These are phyloP conservation scores for Sclerospora graminicola DNA, from an alignment of 352 stramenopile genomes.

Conservation along the genomic window DNA sequence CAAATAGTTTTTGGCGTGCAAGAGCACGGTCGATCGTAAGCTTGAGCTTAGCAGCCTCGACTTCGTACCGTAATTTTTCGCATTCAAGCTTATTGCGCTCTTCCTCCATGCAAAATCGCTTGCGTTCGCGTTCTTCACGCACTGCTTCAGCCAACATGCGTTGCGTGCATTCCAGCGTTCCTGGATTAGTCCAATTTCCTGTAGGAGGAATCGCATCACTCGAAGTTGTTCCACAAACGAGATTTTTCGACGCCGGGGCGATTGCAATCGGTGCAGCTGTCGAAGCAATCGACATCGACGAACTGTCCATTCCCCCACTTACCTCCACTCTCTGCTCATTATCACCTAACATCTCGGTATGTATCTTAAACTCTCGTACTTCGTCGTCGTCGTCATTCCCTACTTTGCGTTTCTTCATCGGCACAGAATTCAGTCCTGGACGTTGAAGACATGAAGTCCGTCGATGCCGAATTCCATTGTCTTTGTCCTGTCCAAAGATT, in stretches of 20 bases:
- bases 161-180: constrained; percentile 38
- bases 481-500: constrained; percentile 33
- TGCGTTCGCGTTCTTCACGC: constrained; percentile 57
- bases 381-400: constrained; percentile 2
- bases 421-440: neutral
- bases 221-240: constrained; percentile 2
- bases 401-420: constrained; percentile 10
- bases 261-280: neutral
- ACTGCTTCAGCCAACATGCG: constrained; percentile 37
- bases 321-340: constrained; percentile 1
- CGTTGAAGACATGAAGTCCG: constrained; percentile 18
- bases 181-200: constrained; percentile 15
- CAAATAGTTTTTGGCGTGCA: constrained; percentile 39
- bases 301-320: neutral
- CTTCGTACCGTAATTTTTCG: constrained; percentile 48
- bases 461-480: constrained; percentile 16
- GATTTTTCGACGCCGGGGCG: neutral
- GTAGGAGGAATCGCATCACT: constrained; percentile 5
- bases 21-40: constrained; percentile 42
- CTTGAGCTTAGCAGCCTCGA: constrained; percentile 40
- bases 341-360: neutral
- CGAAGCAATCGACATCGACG: neutral
- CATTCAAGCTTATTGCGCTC: constrained; percentile 50
- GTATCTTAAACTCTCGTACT: neutral
- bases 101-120: constrained; percentile 51